Evolutionary conservation across 352 stramenopile species (phyloP).

Genomic region (Pythium rhizo-oryzae): DNA sequence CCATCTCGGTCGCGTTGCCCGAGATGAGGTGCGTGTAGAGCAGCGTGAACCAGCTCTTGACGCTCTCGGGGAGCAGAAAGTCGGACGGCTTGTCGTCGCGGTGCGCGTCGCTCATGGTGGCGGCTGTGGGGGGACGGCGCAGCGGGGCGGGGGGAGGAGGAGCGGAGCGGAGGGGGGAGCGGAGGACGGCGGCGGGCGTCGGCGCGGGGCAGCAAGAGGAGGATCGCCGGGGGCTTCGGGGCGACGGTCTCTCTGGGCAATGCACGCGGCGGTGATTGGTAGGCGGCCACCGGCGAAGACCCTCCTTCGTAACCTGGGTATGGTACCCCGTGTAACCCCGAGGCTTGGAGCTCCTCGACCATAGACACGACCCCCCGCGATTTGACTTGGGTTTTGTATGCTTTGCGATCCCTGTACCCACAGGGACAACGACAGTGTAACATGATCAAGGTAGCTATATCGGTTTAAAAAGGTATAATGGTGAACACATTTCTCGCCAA

Average conservation of each 20-base stretch:
- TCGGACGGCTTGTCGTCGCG: slow-evolving; percentile 87
- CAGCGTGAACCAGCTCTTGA: slow-evolving; percentile 90
- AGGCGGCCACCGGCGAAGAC: neutral
- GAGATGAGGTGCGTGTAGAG: slow-evolving; percentile 87
- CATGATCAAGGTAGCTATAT: neutral
- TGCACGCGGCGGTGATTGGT: slow-evolving; percentile 14
- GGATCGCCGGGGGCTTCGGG: too few species aligned
- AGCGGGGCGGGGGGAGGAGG: neutral
- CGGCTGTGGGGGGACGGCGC: neutral
- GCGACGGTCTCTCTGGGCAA: neutral
- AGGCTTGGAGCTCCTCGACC: neutral
- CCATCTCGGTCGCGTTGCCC: slow-evolving; percentile 83
- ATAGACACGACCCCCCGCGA: slow-evolving; percentile 34
- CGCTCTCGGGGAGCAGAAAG: slow-evolving; percentile 85
- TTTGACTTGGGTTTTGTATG: slow-evolving; percentile 36
- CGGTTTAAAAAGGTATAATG: neutral
- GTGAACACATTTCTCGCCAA: too few species aligned
- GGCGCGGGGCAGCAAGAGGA: neutral
- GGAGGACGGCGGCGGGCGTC: neutral
- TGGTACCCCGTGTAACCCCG: neutral
- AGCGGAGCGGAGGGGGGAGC: neutral
- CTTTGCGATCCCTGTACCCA: neutral
- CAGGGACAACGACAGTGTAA: neutral
- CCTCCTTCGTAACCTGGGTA: neutral
- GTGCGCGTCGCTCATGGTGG: slow-evolving; percentile 48